Percentiles rank a stretch among this genome's conserved stretches.
Evolutionary conservation across 2,329 filamentous ascomycete species (phyloP).

Genomic region (Diaporthe sp.): DNA sequence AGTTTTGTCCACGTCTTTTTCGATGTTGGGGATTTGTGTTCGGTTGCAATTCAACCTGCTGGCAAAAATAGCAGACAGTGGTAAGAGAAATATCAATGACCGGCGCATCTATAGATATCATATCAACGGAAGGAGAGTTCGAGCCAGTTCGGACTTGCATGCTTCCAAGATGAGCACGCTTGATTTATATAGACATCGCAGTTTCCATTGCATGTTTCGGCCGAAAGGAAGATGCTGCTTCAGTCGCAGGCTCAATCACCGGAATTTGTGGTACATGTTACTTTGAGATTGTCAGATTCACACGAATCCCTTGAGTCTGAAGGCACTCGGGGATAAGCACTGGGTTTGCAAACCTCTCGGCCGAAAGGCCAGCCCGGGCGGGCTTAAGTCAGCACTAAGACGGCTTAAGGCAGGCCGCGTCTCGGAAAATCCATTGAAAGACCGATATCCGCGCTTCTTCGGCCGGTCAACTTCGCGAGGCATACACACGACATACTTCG

Average conservation of each 20-base stretch:
- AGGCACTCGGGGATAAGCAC: neutral
- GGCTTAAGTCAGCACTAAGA: neutral
- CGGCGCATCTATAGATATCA: too few species aligned
- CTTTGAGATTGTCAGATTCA: neutral
- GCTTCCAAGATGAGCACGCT: too few species aligned
- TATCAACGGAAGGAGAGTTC: neutral
- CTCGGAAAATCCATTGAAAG: neutral
- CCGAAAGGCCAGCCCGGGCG: neutral
- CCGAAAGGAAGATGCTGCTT: neutral
- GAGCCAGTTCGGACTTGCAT: neutral
- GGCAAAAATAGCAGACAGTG: neutral
- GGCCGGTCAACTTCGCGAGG: neutral
- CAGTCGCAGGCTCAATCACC: neutral
- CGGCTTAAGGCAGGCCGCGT: neutral
- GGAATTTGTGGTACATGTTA: neutral
- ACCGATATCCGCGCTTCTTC: conserved; percentile 2
- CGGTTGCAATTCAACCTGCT: accelerated
- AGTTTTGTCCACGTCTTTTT: neutral
- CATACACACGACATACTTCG: too few species aligned
- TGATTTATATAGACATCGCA: neutral
- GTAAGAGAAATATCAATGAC: neutral
- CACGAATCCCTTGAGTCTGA: neutral
- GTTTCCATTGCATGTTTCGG: neutral
- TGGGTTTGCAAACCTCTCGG: neutral
- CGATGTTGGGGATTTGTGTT: neutral